Evolutionary conservation across 371 early-diverging fungal species (phyloP).

Genomic region (Circinella umbellata): DNA sequence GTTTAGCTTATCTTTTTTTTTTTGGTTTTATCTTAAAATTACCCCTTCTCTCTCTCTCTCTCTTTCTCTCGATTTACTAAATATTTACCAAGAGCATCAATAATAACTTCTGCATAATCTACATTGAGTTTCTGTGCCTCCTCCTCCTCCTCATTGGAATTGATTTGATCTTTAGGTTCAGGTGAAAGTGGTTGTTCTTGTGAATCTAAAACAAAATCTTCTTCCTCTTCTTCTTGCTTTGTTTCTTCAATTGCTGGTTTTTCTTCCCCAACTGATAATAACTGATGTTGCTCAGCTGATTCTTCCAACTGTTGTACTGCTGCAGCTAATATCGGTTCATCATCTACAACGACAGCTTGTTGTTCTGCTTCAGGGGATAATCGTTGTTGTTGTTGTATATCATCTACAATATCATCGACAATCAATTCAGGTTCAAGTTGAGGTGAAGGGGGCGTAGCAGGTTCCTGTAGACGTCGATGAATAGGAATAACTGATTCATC

Average conservation of each 20-base stretch:
- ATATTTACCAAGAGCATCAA: constrained; percentile 51
- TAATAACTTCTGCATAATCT: constrained; percentile 42
- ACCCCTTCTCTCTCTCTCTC: too few relatives aligned
- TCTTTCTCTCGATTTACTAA: too few relatives aligned
- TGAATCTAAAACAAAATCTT: background rate
- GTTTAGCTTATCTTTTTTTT: background rate
- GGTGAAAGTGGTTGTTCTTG: constrained; percentile 3
- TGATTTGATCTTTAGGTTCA: background rate
- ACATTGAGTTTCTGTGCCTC: background rate
- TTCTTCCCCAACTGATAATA: background rate
- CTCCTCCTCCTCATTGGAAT: background rate
- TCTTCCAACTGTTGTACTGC: background rate
- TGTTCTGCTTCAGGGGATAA: background rate
- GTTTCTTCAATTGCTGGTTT: background rate
- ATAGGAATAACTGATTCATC: constrained; percentile 8
- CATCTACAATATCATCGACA: background rate
- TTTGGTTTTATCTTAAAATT: too few relatives aligned
- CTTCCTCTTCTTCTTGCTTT: background rate
- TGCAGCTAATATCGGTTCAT: background rate
- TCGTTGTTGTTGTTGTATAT: constrained; percentile 2
- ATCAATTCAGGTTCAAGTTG: background rate
- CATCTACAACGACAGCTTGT: background rate
- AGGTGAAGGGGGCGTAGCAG: background rate
- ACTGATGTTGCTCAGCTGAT: background rate
- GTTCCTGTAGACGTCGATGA: background rate